Conservation (phyloP, 192 early-diverging fungal genomes). For the Endogone sp. region DNA sequence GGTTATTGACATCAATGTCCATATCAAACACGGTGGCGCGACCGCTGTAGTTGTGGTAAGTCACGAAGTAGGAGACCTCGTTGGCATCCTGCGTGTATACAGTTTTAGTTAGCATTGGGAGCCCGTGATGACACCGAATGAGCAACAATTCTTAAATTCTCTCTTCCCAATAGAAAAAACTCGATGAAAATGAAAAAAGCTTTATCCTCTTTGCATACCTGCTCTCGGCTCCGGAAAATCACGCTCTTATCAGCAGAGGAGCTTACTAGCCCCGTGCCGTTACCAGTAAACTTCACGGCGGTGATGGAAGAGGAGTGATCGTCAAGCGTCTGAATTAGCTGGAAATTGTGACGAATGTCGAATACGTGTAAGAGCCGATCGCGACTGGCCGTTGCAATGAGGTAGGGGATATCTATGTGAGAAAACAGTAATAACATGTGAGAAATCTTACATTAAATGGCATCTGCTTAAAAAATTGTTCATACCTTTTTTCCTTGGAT, state of each 20-base stretch:
- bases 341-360: constrained; percentile 51
- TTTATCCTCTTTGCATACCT: constrained; percentile 13
- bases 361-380: constrained; percentile 79
- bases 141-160: no score
- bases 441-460: no score
- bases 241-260: constrained; percentile 82
- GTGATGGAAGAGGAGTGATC: constrained; percentile 86
- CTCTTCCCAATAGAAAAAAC: no score
- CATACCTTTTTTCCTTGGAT: constrained; percentile 17
- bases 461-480: neutral
- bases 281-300: constrained; percentile 59
- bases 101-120: no score
- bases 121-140: no score
- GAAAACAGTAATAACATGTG: neutral
- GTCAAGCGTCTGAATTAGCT: constrained; percentile 72
- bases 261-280: constrained; percentile 65
- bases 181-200: no score
- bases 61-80: constrained; percentile 24
- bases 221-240: constrained; percentile 54
- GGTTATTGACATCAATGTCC: constrained; percentile 47
- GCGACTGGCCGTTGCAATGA: constrained; percentile 70
- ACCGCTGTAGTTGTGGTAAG: constrained; percentile 67
- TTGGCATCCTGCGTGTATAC: no score
- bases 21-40: constrained; percentile 75
- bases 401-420: constrained; percentile 29